These are phyloP conservation scores for Diplodia intermedia DNA, from an alignment of 2,329 filamentous ascomycete species.

Conservation along the genomic window DNA sequence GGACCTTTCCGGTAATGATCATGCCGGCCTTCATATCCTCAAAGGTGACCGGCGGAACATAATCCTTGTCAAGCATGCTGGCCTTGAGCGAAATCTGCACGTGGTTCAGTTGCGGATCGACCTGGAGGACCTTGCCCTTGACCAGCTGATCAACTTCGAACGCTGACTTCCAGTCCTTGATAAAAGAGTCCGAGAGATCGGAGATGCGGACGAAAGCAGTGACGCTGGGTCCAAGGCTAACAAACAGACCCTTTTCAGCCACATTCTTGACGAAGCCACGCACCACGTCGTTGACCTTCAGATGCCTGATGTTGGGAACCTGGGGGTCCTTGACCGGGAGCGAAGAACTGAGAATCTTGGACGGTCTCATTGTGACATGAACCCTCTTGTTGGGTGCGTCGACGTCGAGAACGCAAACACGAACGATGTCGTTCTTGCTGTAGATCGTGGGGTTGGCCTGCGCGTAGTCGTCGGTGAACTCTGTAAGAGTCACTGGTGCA, in stretches of 20 bases:
- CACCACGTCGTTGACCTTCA: constrained; percentile 78
- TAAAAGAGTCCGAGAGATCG: constrained; percentile 85
- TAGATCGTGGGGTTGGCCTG: constrained; percentile 77
- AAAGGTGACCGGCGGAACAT: constrained; percentile 74
- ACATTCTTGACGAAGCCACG: constrained; percentile 94
- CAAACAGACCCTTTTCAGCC: constrained; percentile 85
- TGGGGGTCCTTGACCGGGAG: constrained; percentile 81
- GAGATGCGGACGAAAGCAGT: constrained; percentile 84
- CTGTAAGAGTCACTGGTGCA: constrained; percentile 80
- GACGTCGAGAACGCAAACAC: constrained; percentile 82
- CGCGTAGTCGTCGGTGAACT: constrained; percentile 85
- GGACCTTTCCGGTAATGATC: constrained; percentile 84
- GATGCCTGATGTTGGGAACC: constrained; percentile 71
- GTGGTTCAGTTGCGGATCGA: constrained; percentile 72
- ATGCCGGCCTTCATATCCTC: constrained; percentile 81
- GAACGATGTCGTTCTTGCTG: constrained; percentile 84
- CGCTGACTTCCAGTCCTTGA: constrained; percentile 94
- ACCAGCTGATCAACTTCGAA: constrained; percentile 92
- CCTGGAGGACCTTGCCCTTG: constrained; percentile 78
- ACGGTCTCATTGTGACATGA: constrained; percentile 81
- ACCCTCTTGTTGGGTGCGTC: constrained; percentile 86
- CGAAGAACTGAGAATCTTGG: constrained; percentile 86
- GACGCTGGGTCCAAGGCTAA: constrained; percentile 80
- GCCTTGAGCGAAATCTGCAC: constrained; percentile 87
- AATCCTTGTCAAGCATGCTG: constrained; percentile 81